Evolutionary conservation across 2,329 filamentous ascomycete genomes (phyloP), one percentile per base, ranked within the genome.

Genomic region (Ophiocordyceps australis): DNA sequence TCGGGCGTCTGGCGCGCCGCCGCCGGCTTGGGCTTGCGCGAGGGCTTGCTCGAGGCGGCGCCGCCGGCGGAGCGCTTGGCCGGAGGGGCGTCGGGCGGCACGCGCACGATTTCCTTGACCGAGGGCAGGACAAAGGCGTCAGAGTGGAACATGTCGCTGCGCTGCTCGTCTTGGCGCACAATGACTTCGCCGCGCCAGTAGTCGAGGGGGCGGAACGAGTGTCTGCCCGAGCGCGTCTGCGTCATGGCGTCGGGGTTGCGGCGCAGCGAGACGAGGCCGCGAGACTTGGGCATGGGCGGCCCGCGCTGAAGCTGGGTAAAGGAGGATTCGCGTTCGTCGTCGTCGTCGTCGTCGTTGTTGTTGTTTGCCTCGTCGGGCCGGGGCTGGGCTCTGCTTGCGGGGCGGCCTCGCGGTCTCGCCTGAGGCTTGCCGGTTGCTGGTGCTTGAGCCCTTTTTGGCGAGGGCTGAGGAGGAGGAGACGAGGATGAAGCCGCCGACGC

Each of bases 151-250:
- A 55, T 49, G 28, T 64, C 64, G 16, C 55, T 54, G 22, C 50
- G 45, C 25, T 72, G 68, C 14, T 70, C 65, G 12, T 65, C 58
- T 26, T 74, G 71, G 40, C 73, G 80, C 14, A 82, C 66, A 24
- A 77, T 68, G 28, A 67, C 68, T 45, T 95, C 86, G 36, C 83
- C 83, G 39, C 73, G 73, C 86, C 86, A 95, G 45, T 66, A 92
- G 15, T 80, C 71, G 18, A 94, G 52, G 1, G 85, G 89, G 32
- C 70, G 69, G 33, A 81, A 74, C 8, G 79, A 81, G 27, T 71
- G 68, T 29, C 89, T 70, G 3, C 82, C 85, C 9, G 76, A 86
- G 28, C 82, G 73, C 26, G 74, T 79, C 23, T 60, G 65, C 17
- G 59, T 58, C 33, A 66, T 55, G 15, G 52, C 56, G 27, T 71